Evolutionary conservation across 1,284 basidiomycete species (phyloP), one percentile per base, ranked within the genome.

Genomic region (Termitomyces sp.): DNA sequence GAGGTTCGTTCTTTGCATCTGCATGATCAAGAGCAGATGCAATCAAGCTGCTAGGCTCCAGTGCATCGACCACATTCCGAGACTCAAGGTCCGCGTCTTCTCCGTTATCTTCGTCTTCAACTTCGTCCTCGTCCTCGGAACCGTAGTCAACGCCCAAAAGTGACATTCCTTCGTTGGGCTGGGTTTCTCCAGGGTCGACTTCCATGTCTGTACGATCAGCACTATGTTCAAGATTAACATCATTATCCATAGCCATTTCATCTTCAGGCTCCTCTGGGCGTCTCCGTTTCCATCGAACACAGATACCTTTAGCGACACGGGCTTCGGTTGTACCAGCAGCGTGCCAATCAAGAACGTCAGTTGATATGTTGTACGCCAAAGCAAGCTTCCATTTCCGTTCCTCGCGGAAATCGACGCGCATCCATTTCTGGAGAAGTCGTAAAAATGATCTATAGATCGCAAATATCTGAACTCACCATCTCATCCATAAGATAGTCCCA

Each of bases 401-500:
- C 69, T 99, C 94, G 7, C 89, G 84, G 62, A 94, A 98, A 65
- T 99, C 97, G 13, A 84, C 83, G 44, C 94, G 89, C 79, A 99
- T 87, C 97, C 96, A 99, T 80, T 90, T 92, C 92, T 95, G 56
- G n/a, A 38, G 16, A 31, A 30, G 21, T n/a, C 41, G 33, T 50
- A 10, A 37, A 43, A 6, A 37, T 35, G 18, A 16, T 19, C 1
- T 7, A 1, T 11, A n/a, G 2, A 18, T 19, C 35, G 14, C 7
- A 28, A 9, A n/a, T 10, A 46, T 11, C 18, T 33, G 6, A 5
- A 73, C 80, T 62, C 55, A 91, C 92, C 93, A 98, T 93, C 72
- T 99, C 97, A 57, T 99, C 97, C 66, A 99, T 72, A 28, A 99
- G 74, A 68, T 94, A 91, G 68, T 99, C 97, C 92, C 93, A 96